Percentiles rank a stretch among this genome's conserved stretches.
These are phyloP conservation scores for Saccharum hybrid DNA, from an alignment of 202 grass and related monocot genomes.

Conservation along the genomic window DNA sequence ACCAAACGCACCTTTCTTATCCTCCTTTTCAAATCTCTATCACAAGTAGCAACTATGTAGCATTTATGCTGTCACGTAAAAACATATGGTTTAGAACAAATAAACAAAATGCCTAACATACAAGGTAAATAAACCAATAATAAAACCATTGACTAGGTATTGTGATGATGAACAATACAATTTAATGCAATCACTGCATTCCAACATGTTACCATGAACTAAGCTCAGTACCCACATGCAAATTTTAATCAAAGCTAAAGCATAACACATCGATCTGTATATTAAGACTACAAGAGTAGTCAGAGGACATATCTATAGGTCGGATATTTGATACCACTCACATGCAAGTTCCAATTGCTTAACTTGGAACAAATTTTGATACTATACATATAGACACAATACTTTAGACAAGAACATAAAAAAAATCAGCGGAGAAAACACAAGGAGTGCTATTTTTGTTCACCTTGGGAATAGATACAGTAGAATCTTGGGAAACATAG, in stretches of 20 bases:
- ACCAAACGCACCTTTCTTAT: conserved; percentile 66
- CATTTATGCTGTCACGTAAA: conserved; percentile 75
- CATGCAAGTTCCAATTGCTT: background rate
- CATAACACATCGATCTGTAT: background rate
- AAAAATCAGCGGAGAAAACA: background rate
- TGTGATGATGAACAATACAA: background rate
- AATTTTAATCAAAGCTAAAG: background rate
- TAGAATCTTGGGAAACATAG: background rate
- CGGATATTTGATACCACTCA: background rate
- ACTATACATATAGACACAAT: background rate
- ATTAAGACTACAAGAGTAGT: background rate
- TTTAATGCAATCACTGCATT: background rate
- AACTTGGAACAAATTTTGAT: background rate
- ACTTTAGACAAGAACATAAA: background rate
- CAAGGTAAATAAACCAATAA: background rate
- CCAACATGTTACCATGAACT: background rate
- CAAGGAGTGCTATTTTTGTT: background rate
- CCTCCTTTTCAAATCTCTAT: conserved; percentile 89
- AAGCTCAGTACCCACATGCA: background rate
- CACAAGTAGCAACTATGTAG: conserved; percentile 88
- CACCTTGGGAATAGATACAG: background rate
- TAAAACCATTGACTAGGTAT: background rate
- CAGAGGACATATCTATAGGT: background rate
- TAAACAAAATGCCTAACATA: background rate
- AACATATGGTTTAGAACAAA: background rate